Percentiles rank a stretch among this genome's conserved stretches.
These are phyloP conservation scores for Takashimella koratensis DNA, from an alignment of 1,284 basidiomycete genomes.

Conservation along the genomic window DNA sequence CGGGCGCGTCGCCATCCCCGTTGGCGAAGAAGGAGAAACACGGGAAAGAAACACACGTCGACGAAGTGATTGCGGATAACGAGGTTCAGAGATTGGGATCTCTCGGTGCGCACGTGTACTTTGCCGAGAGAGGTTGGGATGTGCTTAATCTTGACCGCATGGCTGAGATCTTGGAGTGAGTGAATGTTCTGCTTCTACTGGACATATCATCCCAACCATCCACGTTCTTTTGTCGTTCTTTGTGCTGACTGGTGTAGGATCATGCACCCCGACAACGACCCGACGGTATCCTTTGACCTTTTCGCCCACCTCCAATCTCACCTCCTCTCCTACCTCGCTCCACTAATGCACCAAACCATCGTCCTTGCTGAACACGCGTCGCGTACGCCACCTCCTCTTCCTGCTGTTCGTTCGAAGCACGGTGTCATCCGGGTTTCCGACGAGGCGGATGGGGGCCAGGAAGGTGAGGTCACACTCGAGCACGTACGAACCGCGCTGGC, in stretches of 20 bases:
- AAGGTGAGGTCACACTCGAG: neutral
- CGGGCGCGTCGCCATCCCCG: neutral
- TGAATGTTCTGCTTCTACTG: neutral
- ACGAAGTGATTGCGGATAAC: neutral
- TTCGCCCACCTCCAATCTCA: constrained; percentile 15
- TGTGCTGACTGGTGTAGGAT: neutral
- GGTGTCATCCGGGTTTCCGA: neutral
- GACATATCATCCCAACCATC: neutral
- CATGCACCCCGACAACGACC: neutral
- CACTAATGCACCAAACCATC: constrained; percentile 16
- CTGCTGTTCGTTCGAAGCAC: neutral
- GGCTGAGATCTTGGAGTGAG: constrained; percentile 2
- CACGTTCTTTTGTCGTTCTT: neutral
- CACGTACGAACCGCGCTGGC: constrained; percentile 1
- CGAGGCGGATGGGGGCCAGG: neutral
- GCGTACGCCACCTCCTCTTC: neutral
- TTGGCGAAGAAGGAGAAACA: neutral
- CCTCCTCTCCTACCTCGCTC: constrained; percentile 17
- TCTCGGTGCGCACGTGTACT: neutral
- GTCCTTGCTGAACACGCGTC: constrained; percentile 18
- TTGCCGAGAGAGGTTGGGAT: constrained; percentile 14
- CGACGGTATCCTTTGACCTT: constrained; percentile 12
- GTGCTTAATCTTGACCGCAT: constrained; percentile 22
- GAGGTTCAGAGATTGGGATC: neutral
- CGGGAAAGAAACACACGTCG: neutral